Evolutionary conservation across 139 green algal genomes (phyloP), one percentile per base, ranked within the genome.

Genomic region (Volvox africanus): DNA sequence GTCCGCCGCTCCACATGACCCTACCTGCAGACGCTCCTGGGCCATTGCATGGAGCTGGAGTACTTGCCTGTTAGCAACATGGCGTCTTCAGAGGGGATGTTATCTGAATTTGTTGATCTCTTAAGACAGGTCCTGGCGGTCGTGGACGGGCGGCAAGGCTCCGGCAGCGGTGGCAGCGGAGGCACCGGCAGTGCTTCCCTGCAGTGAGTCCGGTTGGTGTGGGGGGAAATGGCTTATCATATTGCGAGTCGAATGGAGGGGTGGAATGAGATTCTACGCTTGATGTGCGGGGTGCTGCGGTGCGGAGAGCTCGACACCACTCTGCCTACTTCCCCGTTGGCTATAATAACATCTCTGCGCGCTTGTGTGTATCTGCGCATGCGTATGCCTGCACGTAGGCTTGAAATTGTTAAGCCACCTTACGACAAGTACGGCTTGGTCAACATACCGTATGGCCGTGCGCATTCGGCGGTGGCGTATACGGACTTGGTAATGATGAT

Each of bases 21-120:
- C 44, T 55, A 12, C 5, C 65, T 28, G 2, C 65, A 73, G 65
- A 28, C 65, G 21, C 65, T 73, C 21, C 55, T 91, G 33, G 87
- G 87, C 20, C 77, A 91, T 75, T 86, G 76, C 33, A 32, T 91
- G 22, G 87, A 91, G 33, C 28, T 91, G 76, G 87, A 91, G 87
- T 91, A 91, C 87, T 22, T 80, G 32, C 87, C 87, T 6, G 61
- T 91, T 17, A 68, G 33, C 61, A 13, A 0, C 44, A 61, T 80
- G 61, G 14, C 32, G 32, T 33, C 21, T 12, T 62, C 61, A 1
- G 87, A 91, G 61, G 76, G 61, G 33, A 80, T 86, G 61, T 17
- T 91, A 77, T 16, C 24, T 1, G 87, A 91, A 28, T 86, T 86
- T 35, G 61, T 91, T 55, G 87, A 91, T 17, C 87, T 91, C 32